These are phyloP conservation scores for Spirogloea muscicola DNA, from an alignment of 139 green algal genomes.

Conservation along the genomic window DNA sequence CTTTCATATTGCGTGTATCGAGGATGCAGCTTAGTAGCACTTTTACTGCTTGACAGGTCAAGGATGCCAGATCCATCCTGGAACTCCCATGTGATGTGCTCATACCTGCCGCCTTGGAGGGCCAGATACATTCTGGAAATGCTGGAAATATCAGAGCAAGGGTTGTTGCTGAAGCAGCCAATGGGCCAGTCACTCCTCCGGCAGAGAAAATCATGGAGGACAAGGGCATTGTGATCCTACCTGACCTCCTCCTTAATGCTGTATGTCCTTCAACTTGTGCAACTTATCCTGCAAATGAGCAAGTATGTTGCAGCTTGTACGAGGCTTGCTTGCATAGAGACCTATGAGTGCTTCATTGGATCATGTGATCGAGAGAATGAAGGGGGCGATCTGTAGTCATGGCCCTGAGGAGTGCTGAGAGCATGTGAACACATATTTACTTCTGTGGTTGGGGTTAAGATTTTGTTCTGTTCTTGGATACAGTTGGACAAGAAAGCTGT, in stretches of 20 bases:
- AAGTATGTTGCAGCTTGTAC: too few relatives aligned
- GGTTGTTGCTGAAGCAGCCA: slow-evolving; percentile 51
- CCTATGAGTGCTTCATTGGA: too few relatives aligned
- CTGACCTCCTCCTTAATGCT: slow-evolving; percentile 49
- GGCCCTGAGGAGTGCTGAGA: too few relatives aligned
- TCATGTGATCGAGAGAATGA: too few relatives aligned
- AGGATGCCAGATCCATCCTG: slow-evolving; percentile 9
- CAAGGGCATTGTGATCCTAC: slow-evolving; percentile 43
- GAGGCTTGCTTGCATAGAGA: too few relatives aligned
- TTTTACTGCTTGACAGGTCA: neutral
- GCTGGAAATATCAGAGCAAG: slow-evolving; percentile 38
- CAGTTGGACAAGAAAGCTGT: neutral
- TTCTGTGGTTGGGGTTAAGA: too few relatives aligned
- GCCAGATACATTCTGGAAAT: slow-evolving; percentile 30
- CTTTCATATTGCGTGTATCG: too few relatives aligned
- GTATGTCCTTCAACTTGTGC: slow-evolving; percentile 11
- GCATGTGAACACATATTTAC: too few relatives aligned
- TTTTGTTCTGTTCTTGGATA: neutral
- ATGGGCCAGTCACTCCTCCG: slow-evolving; percentile 49
- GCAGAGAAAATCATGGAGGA: slow-evolving; percentile 46
- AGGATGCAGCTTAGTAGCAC: neutral
- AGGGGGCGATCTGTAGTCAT: too few relatives aligned
- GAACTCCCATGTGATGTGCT: slow-evolving; percentile 39
- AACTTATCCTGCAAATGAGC: too few relatives aligned
- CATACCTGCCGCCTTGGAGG: slow-evolving; percentile 42